Evolutionary conservation across 2,329 filamentous ascomycete species (phyloP), one percentile per base, ranked within the genome.

Genomic region (Alternaria rosae): DNA sequence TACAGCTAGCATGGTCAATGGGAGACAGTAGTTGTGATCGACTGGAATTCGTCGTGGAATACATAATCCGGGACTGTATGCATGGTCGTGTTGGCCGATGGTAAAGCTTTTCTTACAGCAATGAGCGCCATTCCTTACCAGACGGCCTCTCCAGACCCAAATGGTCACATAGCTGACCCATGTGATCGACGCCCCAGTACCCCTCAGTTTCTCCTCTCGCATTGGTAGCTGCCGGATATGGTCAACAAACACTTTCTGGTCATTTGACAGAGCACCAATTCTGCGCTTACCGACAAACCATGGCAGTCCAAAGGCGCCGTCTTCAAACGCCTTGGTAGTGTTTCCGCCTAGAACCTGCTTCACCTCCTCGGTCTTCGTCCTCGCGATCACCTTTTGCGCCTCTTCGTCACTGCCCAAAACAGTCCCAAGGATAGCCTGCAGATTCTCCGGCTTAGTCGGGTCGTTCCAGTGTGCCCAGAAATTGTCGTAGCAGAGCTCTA

Each of bases 111-210:
- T 48, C 20, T 52, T 79, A 76, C 42, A 83, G 60, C 70, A 83
- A 70, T 45, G 79, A 76, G 64, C 68, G 76, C 74, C 80, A 80
- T 2, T 74, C 79, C 48, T 69, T 78, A 9, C 72, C 70, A 38
- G 63, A 48, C 6, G 75, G 74, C 42, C 74, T 76, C 41, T 88
- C 82, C 59, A 89, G 66, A 1, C 81, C 85, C 60, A 89, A 66
- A 72, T 85, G 84, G 58, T 85, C 81, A 42, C 80, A 79, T 4
- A 89, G 78, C 69, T 85, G 83, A 2, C 84, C 87, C 44, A 89
- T 66, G 74, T 88, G 86, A 78, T 89, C 87, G 13, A 89, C 83
- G 0, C 87, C 87, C 85, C 86, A 89, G 68, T 85, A 89, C 1
- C 76, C 76, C 65, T 88, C 85, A 38, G 74, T 86, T 69, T 85